Conservation (phyloP, 2,329 filamentous ascomycete genomes). For the Monosporascus sp. region DNA sequence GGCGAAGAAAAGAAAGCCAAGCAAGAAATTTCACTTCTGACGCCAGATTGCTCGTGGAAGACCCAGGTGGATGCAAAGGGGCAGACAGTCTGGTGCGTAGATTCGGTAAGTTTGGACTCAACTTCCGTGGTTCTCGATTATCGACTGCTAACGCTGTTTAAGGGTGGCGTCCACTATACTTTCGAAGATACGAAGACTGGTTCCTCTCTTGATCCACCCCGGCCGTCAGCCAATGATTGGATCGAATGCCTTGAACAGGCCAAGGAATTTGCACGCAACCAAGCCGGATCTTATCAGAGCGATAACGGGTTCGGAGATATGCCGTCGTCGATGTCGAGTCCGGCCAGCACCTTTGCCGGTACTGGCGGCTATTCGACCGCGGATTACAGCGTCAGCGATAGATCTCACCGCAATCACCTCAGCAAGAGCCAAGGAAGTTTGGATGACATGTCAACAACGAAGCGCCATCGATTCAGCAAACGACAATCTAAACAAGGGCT, state of each 20-base stretch:
- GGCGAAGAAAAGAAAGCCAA: slow-evolving; percentile 96
- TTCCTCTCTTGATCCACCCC: slow-evolving; percentile 46
- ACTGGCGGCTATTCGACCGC: slow-evolving; percentile 45
- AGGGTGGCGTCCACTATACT: slow-evolving; percentile 85
- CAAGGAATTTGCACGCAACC: slow-evolving; percentile 71
- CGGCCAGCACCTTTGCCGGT: slow-evolving; percentile 66
- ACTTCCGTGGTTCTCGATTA: slow-evolving; percentile 4
- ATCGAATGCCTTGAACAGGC: slow-evolving; percentile 83
- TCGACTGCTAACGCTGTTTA: slow-evolving; percentile 10
- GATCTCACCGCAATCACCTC: slow-evolving; percentile 51
- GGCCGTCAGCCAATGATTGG: slow-evolving; percentile 80
- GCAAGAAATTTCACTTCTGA: slow-evolving; percentile 79
- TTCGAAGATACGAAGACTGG: slow-evolving; percentile 89
- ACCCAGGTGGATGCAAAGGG: slow-evolving; percentile 83
- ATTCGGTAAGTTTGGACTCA: slow-evolving; percentile 66
- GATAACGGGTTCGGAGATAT: slow-evolving; percentile 66
- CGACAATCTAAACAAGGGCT: slow-evolving; percentile 92
- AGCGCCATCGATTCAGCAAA: slow-evolving; percentile 75
- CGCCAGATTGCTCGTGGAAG: slow-evolving; percentile 70
- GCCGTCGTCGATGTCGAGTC: slow-evolving; percentile 69
- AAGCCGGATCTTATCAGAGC: slow-evolving; percentile 58
- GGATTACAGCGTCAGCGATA: slow-evolving; percentile 43
- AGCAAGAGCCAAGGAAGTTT: slow-evolving; percentile 54
- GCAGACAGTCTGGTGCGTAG: slow-evolving; percentile 80
- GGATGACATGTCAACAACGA: slow-evolving; percentile 44